Evolutionary conservation across 495 filamentous ascomycete genomes (phyloP).

Genomic region (Endocarpon pusillum): DNA sequence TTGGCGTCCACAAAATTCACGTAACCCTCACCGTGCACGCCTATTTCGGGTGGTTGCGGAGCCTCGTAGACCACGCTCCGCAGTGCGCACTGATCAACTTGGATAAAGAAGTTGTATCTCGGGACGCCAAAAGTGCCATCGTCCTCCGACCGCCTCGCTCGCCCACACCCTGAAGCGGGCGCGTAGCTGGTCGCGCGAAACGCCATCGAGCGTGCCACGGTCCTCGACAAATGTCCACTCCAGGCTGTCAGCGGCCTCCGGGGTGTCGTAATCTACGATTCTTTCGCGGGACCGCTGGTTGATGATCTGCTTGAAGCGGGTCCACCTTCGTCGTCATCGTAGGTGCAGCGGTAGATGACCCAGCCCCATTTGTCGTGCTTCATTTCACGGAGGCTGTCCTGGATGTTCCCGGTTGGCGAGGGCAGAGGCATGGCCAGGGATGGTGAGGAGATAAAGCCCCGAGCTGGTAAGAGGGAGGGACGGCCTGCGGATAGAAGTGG

Average conservation of each 20-base stretch:
- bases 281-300: not conserved
- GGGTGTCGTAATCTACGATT: not conserved
- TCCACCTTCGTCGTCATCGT: not conserved
- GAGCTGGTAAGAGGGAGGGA: too few species aligned
- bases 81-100: not conserved
- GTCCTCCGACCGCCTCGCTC: not conserved
- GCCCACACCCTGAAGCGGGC: not conserved
- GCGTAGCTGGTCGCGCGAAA: not conserved
- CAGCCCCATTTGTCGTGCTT: conserved; percentile 1
- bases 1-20: not conserved
- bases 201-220: not conserved
- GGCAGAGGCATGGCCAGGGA: too few species aligned
- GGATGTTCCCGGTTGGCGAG: too few species aligned
- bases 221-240: not conserved
- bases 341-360: conserved; percentile 1
- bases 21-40: not conserved
- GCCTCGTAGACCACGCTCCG: not conserved
- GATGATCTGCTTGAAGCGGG: not conserved
- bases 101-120: not conserved
- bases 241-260: not conserved
- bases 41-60: not conserved
- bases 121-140: not conserved
- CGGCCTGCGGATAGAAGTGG: too few species aligned
- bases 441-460: too few species aligned
- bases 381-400: too few species aligned